Conservation (phyloP, 352 stramenopile species). For the Globisporangium barbulae region DNA sequence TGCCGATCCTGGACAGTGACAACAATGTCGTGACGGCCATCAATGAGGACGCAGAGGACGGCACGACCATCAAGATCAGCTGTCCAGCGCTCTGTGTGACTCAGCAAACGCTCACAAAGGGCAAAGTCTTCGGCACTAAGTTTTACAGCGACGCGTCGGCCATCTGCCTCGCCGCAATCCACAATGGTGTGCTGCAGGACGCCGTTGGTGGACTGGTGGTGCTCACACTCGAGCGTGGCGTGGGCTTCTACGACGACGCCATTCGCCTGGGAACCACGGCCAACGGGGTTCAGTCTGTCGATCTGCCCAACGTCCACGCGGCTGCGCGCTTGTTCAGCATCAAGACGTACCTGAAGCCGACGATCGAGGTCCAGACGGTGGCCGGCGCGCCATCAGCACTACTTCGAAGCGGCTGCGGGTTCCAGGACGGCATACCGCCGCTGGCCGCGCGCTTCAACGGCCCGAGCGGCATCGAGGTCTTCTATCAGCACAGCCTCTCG, state of each 20-base stretch:
- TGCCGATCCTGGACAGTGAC: constrained; percentile 27
- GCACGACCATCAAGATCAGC: constrained; percentile 80
- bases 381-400: constrained; percentile 81
- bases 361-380: constrained; percentile 89
- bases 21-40: constrained; percentile 26
- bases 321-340: constrained; percentile 63
- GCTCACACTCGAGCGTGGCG: constrained; percentile 60
- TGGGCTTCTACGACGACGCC: constrained; percentile 25
- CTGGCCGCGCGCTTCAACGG: constrained; percentile 74
- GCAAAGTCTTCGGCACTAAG: constrained; percentile 53
- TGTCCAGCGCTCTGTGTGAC: constrained; percentile 65
- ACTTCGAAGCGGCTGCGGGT: constrained; percentile 86
- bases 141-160: constrained; percentile 89
- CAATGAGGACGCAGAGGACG: constrained; percentile 87
- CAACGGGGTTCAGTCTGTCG: constrained; percentile 57
- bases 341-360: constrained; percentile 32
- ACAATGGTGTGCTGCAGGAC: constrained; percentile 77
- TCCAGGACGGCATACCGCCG: constrained; percentile 79
- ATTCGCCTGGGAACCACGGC: constrained; percentile 33
- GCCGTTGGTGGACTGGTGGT: constrained; percentile 54
- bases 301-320: constrained; percentile 31
- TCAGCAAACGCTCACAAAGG: background rate
- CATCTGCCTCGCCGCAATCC: constrained; percentile 90
- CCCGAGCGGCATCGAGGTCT: constrained; percentile 64
- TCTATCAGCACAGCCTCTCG: constrained; percentile 46